Conservation (phyloP, 2,329 filamentous ascomycete species). For the Rutstroemia sp. region DNA sequence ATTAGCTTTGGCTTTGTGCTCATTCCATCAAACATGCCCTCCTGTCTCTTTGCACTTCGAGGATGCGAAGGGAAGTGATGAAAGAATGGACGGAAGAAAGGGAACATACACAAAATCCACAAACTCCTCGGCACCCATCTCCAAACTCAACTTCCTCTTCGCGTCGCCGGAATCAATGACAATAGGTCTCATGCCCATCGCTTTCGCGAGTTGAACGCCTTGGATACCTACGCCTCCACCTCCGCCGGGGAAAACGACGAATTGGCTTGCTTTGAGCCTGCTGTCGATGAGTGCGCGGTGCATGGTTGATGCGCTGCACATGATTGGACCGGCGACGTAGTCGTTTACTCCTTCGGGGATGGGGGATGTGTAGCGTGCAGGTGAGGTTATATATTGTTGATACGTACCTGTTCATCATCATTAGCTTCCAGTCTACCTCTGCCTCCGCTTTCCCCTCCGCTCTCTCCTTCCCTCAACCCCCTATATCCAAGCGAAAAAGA, state of each 20-base stretch:
- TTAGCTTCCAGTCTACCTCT: no score
- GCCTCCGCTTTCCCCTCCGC: no score
- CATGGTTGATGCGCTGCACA: no score
- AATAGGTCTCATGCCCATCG: conserved; percentile 21
- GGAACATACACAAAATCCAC: no score
- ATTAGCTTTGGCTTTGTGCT: no score
- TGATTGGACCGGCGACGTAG: conserved; percentile 23
- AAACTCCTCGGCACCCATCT: conserved; percentile 18
- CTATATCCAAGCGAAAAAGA: no score
- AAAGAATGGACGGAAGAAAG: no score
- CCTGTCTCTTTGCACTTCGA: no score
- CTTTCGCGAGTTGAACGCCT: conserved; percentile 23
- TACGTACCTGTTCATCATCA: conserved; percentile 38
- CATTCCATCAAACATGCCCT: no score
- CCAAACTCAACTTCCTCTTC: conserved; percentile 18
- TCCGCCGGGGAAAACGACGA: conserved; percentile 21
- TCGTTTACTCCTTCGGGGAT: conserved; percentile 50
- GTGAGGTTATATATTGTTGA: conserved; percentile 50
- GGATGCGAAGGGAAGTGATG: no score
- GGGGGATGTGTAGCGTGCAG: conserved; percentile 36
- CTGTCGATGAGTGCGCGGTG: no score
- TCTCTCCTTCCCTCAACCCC: no score
- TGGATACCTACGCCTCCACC: conserved; percentile 25
- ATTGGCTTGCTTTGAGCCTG: conserved; percentile 8
- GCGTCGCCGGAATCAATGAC: conserved; percentile 21